These are phyloP conservation scores for Neurospora sp. DNA, from an alignment of 495 filamentous ascomycete species.

Conservation along the genomic window DNA sequence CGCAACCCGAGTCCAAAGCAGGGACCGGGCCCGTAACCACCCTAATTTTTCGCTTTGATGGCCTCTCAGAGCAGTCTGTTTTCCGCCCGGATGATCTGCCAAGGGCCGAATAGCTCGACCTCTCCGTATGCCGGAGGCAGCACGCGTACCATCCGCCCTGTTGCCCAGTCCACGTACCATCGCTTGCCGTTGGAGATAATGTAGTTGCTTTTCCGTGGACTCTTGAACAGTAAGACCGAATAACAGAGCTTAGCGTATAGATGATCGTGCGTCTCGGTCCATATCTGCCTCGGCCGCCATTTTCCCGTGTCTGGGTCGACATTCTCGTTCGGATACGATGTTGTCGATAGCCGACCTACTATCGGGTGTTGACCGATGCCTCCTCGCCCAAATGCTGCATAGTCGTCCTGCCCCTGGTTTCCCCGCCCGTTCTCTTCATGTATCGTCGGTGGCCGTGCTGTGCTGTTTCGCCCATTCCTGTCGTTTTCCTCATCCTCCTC, in stretches of 20 bases:
- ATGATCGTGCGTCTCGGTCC: constrained; percentile 40
- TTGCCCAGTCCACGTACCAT: constrained; percentile 40
- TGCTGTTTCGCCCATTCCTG: constrained; percentile 1
- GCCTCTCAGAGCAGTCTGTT: constrained; percentile 19
- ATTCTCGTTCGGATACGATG: constrained; percentile 25
- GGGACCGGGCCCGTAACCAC: not conserved
- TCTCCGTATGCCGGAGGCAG: constrained; percentile 32
- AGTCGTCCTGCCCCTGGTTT: constrained; percentile 4
- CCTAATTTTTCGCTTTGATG: not conserved
- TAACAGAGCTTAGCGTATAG: constrained; percentile 46
- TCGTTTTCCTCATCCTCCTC: constrained; percentile 6
- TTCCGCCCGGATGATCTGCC: constrained; percentile 25
- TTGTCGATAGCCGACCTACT: constrained; percentile 19
- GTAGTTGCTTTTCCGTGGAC: constrained; percentile 36
- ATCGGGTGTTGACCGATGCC: constrained; percentile 12
- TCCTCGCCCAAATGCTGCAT: not conserved
- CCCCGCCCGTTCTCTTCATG: constrained; percentile 5
- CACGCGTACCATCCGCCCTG: constrained; percentile 31
- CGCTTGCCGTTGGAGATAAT: constrained; percentile 35
- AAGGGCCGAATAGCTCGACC: constrained; percentile 25
- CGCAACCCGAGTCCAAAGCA: not conserved
- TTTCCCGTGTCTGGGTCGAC: constrained; percentile 33
- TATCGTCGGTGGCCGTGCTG: not conserved
- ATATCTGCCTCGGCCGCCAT: constrained; percentile 37
- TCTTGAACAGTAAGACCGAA: constrained; percentile 34